Evolutionary conservation across 805 yeast species (phyloP), one percentile per base, ranked within the genome.

Genomic region (Kazachstania viticola): DNA sequence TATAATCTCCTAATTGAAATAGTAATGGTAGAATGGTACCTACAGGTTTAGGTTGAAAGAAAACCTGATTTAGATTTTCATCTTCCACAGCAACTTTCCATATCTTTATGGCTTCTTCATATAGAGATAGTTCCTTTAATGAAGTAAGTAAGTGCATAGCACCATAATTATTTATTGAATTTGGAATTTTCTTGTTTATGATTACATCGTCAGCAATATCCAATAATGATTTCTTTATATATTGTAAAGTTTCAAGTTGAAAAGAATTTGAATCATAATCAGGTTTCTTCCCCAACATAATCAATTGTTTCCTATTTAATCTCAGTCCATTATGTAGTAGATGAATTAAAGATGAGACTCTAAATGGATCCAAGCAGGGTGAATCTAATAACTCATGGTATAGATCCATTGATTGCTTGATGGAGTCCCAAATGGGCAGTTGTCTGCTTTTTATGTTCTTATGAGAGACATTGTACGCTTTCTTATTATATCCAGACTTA

Each of bases 11-110:
- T 9, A 14, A 21, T 36, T 69, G 69, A 41, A 62, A 71, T 28
- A 80, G 65, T 17, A 76, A 58, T n/a, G 83, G 84, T 48, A 79
- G 64, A 16, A 78, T 64, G 3, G 71, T 67, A 24, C 82, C 78
- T 44, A 79, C 69, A 14, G 75, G 74, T 36, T 69, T 67, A 43
- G 77, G 79, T 24, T 67, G 64, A 34, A 77, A 62, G 52, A 71
- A 77, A 11, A 66, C 46, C 14, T 45, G 16, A 14, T 18, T 14
- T 18, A 35, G 15, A 4, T n/a, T 9, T 13, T 25, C 24, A 23
- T 27, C 26, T 16, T 18, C 21, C 17, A 35, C 23, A 14, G 33
- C 69, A 11, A 64, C 51, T 42, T 75, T 76, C 88, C 88, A 79
- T 34, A 75, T 61, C 37, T 65, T 61, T 29, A 78, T 63, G 35